Evolutionary conservation across 2,329 filamentous ascomycete genomes (phyloP), one percentile per base, ranked within the genome.

Genomic region (Phyllosticta citriasiana): DNA sequence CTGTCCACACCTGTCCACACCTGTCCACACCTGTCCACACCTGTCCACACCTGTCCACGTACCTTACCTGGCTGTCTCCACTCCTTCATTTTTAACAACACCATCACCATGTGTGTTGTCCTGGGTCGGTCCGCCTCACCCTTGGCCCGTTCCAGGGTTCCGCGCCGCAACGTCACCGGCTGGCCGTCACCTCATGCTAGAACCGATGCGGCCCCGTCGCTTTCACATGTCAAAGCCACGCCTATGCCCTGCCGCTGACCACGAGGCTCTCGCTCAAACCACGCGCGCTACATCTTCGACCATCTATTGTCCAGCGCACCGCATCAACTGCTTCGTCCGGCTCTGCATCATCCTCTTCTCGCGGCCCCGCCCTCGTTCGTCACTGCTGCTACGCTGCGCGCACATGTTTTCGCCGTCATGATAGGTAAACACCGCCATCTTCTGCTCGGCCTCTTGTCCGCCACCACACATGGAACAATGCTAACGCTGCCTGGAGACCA

Each of bases 401-500:
- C 55, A 53, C 53, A 57, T 52, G 59, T 25, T 9, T 19, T 30
- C 57, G 14, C 51, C 7, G 51, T 54, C 59, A 74, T 74, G 72
- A 74, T 74, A 66, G 63, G 61, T 63, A 64, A 22, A 22, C 24
- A 24, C 7, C 47, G 8, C 10, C 40, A 25, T 5, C 27, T 24
- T 30, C 25, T n/a, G 50, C 22, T 54, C 22, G 16, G 35, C 33
- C 3, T 56, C 25, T 54, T 57, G 35, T 47, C 35, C 35, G 35
- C 33, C 30, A 8, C 19, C 47, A 8, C 47, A 8, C n/a, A 33
- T 8, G 16, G 27, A 47, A 50, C 14, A 22, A 33, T 16, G 24
- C 59, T 59, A 54, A 63, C 57, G 57, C 40, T 57, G 10, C 59
- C 62, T 52, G 54, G 50, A 85, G 93, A 97, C 76, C 93, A 97